Evolutionary conservation across 2,329 filamentous ascomycete species (phyloP).

Genomic region (Calonectria henricotiae): DNA sequence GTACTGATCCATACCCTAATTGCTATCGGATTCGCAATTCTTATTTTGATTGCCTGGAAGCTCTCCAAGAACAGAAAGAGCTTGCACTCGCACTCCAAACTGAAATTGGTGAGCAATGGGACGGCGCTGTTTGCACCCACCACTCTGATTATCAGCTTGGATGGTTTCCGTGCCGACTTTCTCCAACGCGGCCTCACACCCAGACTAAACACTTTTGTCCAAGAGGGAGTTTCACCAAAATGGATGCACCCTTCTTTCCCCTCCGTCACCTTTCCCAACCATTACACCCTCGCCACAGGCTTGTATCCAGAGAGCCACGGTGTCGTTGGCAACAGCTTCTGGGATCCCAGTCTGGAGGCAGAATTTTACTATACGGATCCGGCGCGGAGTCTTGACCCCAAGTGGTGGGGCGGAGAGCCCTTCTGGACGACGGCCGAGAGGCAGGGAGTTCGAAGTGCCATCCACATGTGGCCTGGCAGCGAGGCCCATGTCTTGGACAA

Average conservation of each 20-base stretch:
- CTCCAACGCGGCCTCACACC: conserved; percentile 88
- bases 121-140: conserved; percentile 92
- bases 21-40: conserved; percentile 69
- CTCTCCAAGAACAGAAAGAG: conserved; percentile 66
- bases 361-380: conserved; percentile 93
- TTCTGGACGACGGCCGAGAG: conserved; percentile 94
- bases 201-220: conserved; percentile 83
- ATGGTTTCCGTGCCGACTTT: conserved; percentile 97
- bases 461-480: conserved; percentile 99
- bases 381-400: conserved; percentile 81
- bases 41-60: conserved; percentile 74
- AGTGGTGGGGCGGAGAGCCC: conserved; percentile 97
- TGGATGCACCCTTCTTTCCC: conserved; percentile 98
- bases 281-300: conserved; percentile 94
- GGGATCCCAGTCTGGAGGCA: conserved; percentile 83
- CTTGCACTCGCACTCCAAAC: conserved; percentile 45
- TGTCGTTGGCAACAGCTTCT: conserved; percentile 94
- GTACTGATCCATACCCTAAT: conserved; percentile 69
- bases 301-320: conserved; percentile 95
- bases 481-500: conserved; percentile 87
- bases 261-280: conserved; percentile 96
- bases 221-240: conserved; percentile 87
- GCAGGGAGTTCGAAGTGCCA: conserved; percentile 82
- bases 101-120: conserved; percentile 78
- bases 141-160: conserved; percentile 92